These are phyloP conservation scores for Tetratostichococcus sp. DNA, from an alignment of 139 green algal species.

Conservation along the genomic window DNA sequence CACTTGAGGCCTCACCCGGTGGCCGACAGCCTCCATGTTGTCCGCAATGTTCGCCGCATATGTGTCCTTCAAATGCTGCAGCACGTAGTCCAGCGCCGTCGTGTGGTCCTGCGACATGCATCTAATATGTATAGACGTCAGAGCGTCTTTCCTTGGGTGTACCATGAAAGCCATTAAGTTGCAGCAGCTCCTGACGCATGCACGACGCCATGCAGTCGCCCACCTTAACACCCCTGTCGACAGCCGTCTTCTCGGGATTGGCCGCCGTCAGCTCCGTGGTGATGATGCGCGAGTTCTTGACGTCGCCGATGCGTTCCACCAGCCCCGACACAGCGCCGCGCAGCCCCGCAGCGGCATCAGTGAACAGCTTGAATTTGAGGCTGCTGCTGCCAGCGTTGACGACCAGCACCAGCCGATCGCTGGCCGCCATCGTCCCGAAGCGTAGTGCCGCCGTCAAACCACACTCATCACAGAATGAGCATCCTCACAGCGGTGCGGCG, in stretches of 20 bases:
- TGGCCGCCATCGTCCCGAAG: not conserved
- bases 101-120: conserved; percentile 41
- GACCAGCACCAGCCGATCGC: conserved; percentile 40
- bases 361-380: conserved; percentile 76
- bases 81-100: conserved; percentile 41
- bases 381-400: conserved; percentile 60
- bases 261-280: conserved; percentile 7
- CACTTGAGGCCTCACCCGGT: conserved; percentile 11
- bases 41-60: conserved; percentile 27
- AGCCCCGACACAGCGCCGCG: conserved; percentile 43
- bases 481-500: no score
- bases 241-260: not conserved
- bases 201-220: not conserved
- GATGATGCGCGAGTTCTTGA: conserved; percentile 28
- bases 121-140: no score
- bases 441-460: no score
- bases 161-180: no score
- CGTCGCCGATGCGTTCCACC: conserved; percentile 71
- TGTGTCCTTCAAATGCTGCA: conserved; percentile 41
- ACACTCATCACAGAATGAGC: no score
- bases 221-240: not conserved
- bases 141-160: no score
- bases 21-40: conserved; percentile 44
- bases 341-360: conserved; percentile 14
- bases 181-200: not conserved